A percentile compares a stretch with the other conserved stretches of the same genome.
Evolutionary conservation across 2,329 filamentous ascomycete species (phyloP).

Genomic region (Elsinoe australis): DNA sequence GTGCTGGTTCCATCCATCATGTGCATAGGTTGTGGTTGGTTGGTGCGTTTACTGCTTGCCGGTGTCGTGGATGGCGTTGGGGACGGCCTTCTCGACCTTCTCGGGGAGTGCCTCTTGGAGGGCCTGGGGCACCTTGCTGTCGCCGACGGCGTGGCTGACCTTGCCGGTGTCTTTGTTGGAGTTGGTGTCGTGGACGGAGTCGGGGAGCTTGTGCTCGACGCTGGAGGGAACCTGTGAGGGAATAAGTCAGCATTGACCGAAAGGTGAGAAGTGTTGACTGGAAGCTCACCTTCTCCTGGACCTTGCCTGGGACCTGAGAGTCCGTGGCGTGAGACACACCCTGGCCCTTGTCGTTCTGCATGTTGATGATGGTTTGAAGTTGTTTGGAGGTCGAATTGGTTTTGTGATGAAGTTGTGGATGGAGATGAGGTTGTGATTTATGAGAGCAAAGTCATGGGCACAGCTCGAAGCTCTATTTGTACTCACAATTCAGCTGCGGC

Average conservation of each 20-base stretch:
- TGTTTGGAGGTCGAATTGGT: not conserved
- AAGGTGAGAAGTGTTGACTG: not conserved
- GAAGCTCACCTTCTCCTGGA: conserved; percentile 32
- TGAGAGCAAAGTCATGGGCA: not conserved
- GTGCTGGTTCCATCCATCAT: too few relatives aligned
- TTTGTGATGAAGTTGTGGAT: not conserved
- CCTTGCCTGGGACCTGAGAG: conserved; percentile 34
- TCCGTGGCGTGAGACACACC: conserved; percentile 37
- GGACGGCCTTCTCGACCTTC: conserved; percentile 38
- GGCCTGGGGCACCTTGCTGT: conserved; percentile 37
- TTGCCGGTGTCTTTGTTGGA: conserved; percentile 30
- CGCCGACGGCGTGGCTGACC: conserved; percentile 35
- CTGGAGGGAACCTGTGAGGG: conserved; percentile 26
- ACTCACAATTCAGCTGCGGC: too few relatives aligned
- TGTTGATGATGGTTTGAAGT: conserved; percentile 1
- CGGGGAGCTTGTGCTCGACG: conserved; percentile 36
- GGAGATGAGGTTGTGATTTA: not conserved
- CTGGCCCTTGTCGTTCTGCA: conserved; percentile 32
- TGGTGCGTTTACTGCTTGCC: conserved; percentile 15
- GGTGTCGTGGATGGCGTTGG: conserved; percentile 39
- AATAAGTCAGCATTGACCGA: conserved; percentile 3
- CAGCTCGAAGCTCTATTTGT: too few relatives aligned
- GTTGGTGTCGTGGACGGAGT: conserved; percentile 35
- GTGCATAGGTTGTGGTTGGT: too few relatives aligned
- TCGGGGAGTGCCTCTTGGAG: conserved; percentile 40